These are phyloP conservation scores for Pulveroboletus sp. DNA, from an alignment of 768 basidiomycete species.

Conservation along the genomic window DNA sequence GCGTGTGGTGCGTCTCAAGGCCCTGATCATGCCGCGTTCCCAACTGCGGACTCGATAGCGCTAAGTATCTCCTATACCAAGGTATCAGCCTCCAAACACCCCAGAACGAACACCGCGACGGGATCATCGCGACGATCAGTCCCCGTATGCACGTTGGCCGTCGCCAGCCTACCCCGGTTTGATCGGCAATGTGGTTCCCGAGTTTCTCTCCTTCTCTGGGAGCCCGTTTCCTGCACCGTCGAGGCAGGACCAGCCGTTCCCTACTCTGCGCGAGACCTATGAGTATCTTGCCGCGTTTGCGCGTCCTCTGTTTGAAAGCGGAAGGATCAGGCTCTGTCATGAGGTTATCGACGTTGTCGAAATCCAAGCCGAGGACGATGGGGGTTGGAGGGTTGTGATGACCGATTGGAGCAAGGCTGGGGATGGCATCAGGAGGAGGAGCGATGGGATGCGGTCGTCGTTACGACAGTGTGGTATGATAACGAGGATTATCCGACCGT, in stretches of 20 bases:
- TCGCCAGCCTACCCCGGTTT: conserved; percentile 45
- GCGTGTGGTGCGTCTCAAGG: conserved; percentile 39
- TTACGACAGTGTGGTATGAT: conserved; percentile 45
- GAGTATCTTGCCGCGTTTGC: conserved; percentile 27
- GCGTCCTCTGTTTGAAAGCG: conserved; percentile 20
- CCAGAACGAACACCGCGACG: not conserved
- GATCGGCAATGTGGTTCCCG: conserved; percentile 48
- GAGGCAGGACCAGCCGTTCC: conserved; percentile 26
- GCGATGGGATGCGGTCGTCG: conserved; percentile 46
- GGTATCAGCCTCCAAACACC: conserved; percentile 9
- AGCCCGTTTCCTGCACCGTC: conserved; percentile 26
- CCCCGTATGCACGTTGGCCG: conserved; percentile 31
- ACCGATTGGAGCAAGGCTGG: conserved; percentile 33
- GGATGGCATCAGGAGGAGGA: conserved; percentile 28
- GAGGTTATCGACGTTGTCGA: conserved; percentile 41
- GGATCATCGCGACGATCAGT: not conserved
- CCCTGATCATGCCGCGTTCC: too few species aligned
- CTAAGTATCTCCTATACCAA: not conserved
- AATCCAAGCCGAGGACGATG: conserved; percentile 13
- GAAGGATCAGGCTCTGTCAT: conserved; percentile 37
- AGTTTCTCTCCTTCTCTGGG: conserved; percentile 32
- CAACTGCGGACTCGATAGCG: too few species aligned
- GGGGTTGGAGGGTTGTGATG: conserved; percentile 39
- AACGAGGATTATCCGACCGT: conserved; percentile 41
- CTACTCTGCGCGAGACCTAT: conserved; percentile 25